phyloP scores from a whole-genome alignment of 768 basidiomycete species.

The Lactarius hatsudake region DNA sequence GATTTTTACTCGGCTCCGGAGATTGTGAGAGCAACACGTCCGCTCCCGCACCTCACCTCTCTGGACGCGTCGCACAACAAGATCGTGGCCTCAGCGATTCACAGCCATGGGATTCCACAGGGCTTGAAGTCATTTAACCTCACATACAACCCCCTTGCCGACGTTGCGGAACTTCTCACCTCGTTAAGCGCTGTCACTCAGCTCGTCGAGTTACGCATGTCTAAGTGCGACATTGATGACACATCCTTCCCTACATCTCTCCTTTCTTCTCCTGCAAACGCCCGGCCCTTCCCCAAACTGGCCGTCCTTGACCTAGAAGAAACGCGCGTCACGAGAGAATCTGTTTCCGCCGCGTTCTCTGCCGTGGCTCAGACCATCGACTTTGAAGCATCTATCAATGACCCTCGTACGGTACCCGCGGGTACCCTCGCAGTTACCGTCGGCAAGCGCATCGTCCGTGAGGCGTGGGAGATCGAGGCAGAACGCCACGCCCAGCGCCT shows the following conservation, averaged over 20 bases:
- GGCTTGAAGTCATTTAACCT: conserved; percentile 58
- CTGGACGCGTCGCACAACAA: conserved; percentile 70
- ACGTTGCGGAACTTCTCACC: conserved; percentile 15
- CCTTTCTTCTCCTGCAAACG: conserved; percentile 26
- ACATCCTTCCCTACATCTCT: conserved; percentile 50
- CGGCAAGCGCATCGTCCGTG: conserved; percentile 69
- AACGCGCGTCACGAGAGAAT: conserved; percentile 53
- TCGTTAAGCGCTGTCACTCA: conserved; percentile 21
- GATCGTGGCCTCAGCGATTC: conserved; percentile 53
- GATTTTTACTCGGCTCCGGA: conserved; percentile 59
- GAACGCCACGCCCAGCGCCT: conserved; percentile 46
- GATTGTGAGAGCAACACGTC: conserved; percentile 57
- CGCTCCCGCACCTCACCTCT: conserved; percentile 62
- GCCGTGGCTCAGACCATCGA: conserved; percentile 49
- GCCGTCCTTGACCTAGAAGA: conserved; percentile 63
- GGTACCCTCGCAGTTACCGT: conserved; percentile 43
- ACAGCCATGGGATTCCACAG: conserved; percentile 49
- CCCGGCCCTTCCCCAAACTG: conserved; percentile 47
- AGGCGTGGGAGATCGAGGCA: conserved; percentile 77
- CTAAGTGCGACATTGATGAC: conserved; percentile 48
- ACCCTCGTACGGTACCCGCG: conserved; percentile 24
- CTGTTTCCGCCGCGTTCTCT: conserved; percentile 45
- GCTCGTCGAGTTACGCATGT: conserved; percentile 22
- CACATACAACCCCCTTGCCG: conserved; percentile 64
- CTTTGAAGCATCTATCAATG: conserved; percentile 53